These are phyloP conservation scores for Graphilbum sp. DNA, from an alignment of 2,329 filamentous ascomycete genomes.

Conservation along the genomic window DNA sequence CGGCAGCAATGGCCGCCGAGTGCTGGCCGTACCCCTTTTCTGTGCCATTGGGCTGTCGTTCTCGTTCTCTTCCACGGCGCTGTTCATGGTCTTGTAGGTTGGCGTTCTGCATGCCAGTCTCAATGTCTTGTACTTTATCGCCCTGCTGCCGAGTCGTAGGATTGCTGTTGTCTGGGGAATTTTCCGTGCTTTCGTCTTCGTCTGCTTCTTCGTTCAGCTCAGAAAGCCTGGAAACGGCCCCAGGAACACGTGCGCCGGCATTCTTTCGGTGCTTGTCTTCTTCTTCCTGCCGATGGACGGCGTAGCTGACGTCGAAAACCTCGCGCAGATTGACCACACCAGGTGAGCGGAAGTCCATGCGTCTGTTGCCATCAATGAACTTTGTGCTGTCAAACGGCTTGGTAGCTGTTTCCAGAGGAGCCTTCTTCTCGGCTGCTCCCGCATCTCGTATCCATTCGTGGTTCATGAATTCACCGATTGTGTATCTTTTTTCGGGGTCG, in stretches of 20 bases:
- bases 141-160: constrained; percentile 17
- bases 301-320: constrained; percentile 96
- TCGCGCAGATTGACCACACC: constrained; percentile 91
- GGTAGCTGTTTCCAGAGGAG: too few species aligned
- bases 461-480: constrained; percentile 80
- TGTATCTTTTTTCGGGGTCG: constrained; percentile 87
- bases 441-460: constrained; percentile 82
- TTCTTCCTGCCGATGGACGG: constrained; percentile 91
- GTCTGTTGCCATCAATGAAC: constrained; percentile 42
- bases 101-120: constrained; percentile 74
- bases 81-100: constrained; percentile 50
- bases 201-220: constrained; percentile 60
- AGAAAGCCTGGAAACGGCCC: constrained; percentile 30
- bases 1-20: constrained; percentile 65
- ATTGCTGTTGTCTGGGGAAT: background rate
- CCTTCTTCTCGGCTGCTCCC: constrained; percentile 41
- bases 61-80: constrained; percentile 32
- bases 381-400: constrained; percentile 39
- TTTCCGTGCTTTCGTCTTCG: constrained; percentile 18
- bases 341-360: constrained; percentile 86
- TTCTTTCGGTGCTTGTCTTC: constrained; percentile 86
- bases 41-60: constrained; percentile 19
- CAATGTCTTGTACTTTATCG: constrained; percentile 51
- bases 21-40: constrained; percentile 77
- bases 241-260: constrained; percentile 54